Percentiles rank a stretch among this genome's conserved stretches.
phyloP scores from a whole-genome alignment of 208 protist genomes.

The Endotrypanum monterogeii region DNA sequence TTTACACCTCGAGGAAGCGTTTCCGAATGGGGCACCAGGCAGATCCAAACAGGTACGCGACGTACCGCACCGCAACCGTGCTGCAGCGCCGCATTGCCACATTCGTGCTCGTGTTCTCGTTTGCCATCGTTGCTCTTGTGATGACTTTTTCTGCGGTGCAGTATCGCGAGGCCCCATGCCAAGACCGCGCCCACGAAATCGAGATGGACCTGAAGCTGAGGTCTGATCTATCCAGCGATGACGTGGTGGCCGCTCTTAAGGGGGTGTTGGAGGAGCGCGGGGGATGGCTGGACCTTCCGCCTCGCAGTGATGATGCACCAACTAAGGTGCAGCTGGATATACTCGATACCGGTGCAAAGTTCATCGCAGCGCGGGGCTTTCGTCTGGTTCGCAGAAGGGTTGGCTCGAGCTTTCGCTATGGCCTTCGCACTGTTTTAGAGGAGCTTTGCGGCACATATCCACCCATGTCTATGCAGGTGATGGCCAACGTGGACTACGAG shows the following conservation, averaged over 20 bases:
- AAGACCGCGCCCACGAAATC: conserved; percentile 63
- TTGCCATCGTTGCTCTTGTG: conserved; percentile 55
- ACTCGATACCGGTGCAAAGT: conserved; percentile 52
- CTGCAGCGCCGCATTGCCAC: conserved; percentile 62
- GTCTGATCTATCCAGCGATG: conserved; percentile 23
- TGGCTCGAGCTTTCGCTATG: conserved; percentile 37
- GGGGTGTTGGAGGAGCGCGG: conserved; percentile 29
- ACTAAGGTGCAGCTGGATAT: conserved; percentile 41
- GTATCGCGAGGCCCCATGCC: conserved; percentile 57
- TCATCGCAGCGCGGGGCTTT: conserved; percentile 55
- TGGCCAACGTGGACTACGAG: conserved; percentile 87
- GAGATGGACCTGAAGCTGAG: conserved; percentile 40
- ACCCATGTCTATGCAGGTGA: conserved; percentile 70
- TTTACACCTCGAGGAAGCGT: neutral
- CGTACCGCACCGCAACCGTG: conserved; percentile 45
- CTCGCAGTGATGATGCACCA: conserved; percentile 23
- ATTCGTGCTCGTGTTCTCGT: conserved; percentile 76
- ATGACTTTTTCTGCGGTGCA: conserved; percentile 69
- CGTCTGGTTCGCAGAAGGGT: conserved; percentile 48
- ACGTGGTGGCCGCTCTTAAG: conserved; percentile 33
- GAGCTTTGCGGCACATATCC: conserved; percentile 56
- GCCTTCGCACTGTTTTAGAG: conserved; percentile 63
- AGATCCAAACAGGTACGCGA: conserved; percentile 34
- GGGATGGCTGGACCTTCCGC: conserved; percentile 21
- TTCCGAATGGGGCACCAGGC: conserved; percentile 42